Evolutionary conservation across 192 early-diverging fungal genomes (phyloP).

Genomic region (Coemansia sp.): DNA sequence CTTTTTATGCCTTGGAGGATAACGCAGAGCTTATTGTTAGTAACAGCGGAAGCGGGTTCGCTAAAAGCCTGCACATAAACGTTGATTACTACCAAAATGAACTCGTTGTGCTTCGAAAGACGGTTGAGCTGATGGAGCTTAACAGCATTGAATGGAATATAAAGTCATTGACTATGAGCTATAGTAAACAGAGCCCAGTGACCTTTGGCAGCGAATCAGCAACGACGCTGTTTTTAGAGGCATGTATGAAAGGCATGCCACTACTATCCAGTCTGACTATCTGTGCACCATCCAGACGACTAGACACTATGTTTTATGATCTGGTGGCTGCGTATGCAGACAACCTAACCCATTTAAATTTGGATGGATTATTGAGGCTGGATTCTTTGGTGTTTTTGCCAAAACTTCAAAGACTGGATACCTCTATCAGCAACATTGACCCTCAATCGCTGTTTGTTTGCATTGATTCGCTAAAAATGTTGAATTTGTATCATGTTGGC

Average conservation of each 20-base stretch:
- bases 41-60: neutral
- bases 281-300: neutral
- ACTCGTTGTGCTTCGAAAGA: neutral
- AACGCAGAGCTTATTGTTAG: neutral
- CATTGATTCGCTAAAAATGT: neutral
- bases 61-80: neutral
- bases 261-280: neutral
- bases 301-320: neutral
- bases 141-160: neutral
- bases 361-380: neutral
- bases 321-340: neutral
- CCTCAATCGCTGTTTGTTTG: neutral
- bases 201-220: neutral
- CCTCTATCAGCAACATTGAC: neutral
- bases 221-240: neutral
- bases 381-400: neutral
- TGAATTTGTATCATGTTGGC: neutral
- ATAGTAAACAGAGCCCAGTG: neutral
- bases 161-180: neutral
- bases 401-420: neutral
- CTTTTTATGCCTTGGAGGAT: neutral
- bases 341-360: neutral
- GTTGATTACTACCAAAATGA: neutral
- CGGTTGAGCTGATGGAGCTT: neutral
- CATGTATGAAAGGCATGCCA: neutral